Evolutionary conservation across 805 yeast species (phyloP).

Genomic region (Pichia californica): DNA sequence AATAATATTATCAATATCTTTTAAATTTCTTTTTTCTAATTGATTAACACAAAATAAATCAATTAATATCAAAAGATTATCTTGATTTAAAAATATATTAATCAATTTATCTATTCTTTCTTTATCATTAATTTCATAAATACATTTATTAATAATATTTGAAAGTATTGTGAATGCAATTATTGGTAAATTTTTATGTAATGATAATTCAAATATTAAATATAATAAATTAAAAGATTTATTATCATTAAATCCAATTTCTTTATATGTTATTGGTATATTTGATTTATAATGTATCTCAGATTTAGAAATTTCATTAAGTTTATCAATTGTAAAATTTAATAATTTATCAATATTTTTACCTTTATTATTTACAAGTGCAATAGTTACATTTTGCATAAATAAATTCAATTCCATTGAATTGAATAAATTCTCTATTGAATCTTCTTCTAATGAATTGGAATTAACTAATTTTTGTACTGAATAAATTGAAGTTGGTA

Average conservation of each 20-base stretch:
- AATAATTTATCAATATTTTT: background rate
- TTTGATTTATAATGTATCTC: background rate
- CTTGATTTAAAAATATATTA: background rate
- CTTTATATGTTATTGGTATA: background rate
- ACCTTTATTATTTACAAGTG: background rate
- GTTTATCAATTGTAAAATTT: background rate
- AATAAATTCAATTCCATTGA: background rate
- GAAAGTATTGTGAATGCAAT: background rate
- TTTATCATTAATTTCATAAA: background rate
- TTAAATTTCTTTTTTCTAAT: conserved; percentile 2
- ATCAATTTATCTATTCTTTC: background rate
- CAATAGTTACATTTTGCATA: conserved; percentile 1
- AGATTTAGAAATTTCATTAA: background rate
- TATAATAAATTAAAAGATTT: background rate
- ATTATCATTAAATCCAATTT: no score
- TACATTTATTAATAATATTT: background rate
- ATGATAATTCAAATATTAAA: background rate
- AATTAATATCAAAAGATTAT: conserved; percentile 5
- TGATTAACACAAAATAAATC: conserved; percentile 13
- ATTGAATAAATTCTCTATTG: background rate
- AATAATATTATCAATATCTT: conserved; percentile 9
- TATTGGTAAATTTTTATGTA: background rate
- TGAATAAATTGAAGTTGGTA: background rate
- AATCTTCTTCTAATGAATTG: background rate
- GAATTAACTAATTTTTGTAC: background rate